phyloP scores from a whole-genome alignment of 225 moss, liverwort and hornwort species.

The Ulota crispa region DNA sequence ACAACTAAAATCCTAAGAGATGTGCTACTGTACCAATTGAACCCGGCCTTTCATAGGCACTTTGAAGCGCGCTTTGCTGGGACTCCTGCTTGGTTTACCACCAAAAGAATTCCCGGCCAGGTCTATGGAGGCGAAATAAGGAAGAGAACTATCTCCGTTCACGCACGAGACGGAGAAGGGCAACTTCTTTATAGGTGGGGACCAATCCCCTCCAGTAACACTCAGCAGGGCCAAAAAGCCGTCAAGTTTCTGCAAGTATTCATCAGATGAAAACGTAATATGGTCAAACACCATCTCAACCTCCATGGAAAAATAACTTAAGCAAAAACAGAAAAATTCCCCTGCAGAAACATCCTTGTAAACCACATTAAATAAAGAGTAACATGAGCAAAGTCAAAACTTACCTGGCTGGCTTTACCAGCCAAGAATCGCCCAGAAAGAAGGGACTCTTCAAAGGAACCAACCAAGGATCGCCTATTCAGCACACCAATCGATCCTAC shows the following conservation, averaged over 20 bases:
- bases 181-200: slow-evolving; percentile 68
- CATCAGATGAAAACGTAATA: not conserved
- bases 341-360: not conserved
- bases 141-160: slow-evolving; percentile 88
- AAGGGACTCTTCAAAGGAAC: slow-evolving; percentile 98
- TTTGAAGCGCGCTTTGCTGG: slow-evolving; percentile 72
- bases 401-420: slow-evolving; percentile 85
- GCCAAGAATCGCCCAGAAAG: slow-evolving; percentile 94
- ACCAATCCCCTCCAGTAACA: slow-evolving; percentile 89
- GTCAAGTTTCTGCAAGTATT: slow-evolving; percentile 71
- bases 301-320: not conserved
- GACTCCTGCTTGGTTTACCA: slow-evolving; percentile 45
- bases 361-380: not conserved
- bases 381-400: not conserved
- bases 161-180: slow-evolving; percentile 94
- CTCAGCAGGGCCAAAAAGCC: slow-evolving; percentile 91
- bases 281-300: slow-evolving; percentile 10
- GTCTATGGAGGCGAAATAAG: slow-evolving; percentile 93
- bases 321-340: not conserved
- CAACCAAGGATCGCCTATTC: slow-evolving; percentile 83
- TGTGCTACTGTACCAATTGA: slow-evolving; percentile 66
- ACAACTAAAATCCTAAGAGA: not conserved
- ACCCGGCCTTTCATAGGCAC: slow-evolving; percentile 88
- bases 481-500: slow-evolving; percentile 60
- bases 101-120: slow-evolving; percentile 53